Evolutionary conservation across 495 filamentous ascomycete genomes (phyloP), one percentile per base, ranked within the genome.

Genomic region (Evansstolkia leycettana): DNA sequence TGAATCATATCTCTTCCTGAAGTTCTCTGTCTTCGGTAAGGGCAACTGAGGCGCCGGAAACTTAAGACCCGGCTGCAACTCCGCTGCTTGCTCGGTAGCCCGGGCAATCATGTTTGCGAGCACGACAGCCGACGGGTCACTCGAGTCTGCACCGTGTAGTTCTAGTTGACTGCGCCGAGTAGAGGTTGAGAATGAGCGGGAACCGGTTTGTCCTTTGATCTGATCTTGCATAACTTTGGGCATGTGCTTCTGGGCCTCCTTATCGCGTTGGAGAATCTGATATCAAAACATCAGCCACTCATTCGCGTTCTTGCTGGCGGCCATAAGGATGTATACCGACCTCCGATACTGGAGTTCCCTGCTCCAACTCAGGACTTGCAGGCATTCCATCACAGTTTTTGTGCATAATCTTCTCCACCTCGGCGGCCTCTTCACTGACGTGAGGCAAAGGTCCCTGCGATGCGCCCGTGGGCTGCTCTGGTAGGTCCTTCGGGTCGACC

Each of bases 1-100:
- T 2, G 82, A 70, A 47, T 92, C 79, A 52, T 95, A 92, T 36
- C 90, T 73, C 40, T 82, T 56, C 41, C 83, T 77, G 43, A 83
- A 59, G 51, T 85, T 69, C 37, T 69, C 52, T 8, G 72, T 61
- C 17, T 69, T 67, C 13, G 76, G 64, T 13, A 85, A 13, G 78
- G n/a, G 72, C 16, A 76, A 57, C n/a, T 62, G 53, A 7, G 89
- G 89, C 40, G 82, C 58, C 3, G 67, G 70, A 52, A 80, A 95
- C 46, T 86, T 90, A 47, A 83, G 64, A 15, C 84, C 85, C 14
- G 61, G 51, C 12, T 47, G 34, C 32, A 46, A 38, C 35, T 54
- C 55, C 24, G 36, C 36, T 3, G 56, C 54, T 29, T 58, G 36
- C 28, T 52, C 37, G 33, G 57, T 56, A 7, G 60, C 54, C 23